Evolutionary conservation across 2,329 filamentous ascomycete genomes (phyloP), one percentile per base, ranked within the genome.

Genomic region (Trichoderma hamatum): DNA sequence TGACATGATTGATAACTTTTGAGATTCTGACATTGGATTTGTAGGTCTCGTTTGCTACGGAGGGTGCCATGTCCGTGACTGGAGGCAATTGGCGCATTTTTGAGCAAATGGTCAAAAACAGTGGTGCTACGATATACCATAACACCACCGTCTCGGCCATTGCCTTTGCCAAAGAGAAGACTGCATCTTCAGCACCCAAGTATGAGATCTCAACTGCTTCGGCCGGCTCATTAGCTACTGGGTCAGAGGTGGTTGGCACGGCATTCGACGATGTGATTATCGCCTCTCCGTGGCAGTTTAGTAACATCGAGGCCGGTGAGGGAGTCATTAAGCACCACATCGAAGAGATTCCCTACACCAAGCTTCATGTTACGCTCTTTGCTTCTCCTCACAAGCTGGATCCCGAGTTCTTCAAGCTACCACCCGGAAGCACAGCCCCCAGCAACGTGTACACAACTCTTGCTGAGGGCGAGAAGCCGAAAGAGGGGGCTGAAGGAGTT

Each of bases 51-150:
- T 93, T 98, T 89, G 92, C 94, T 2, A 92, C 94, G 0, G 90
- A 95, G 64, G 94, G 93, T 7, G 93, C 94, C 0, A 88, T 94
- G 77, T 84, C 91, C 21, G 86, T 98, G 1, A 80, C 87, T 16
- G 94, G 94, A 7, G 96, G 96, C 1, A 99, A 98, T 78, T 98
- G 94, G 94, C 89, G 88, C 74, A 97, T 99, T 67, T 99, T 99
- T 76, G 86, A 90, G n/a, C 82, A 85, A 55, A 96, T 97, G 91
- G 82, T 95, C 1, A 83, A 86, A 46, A 81, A 83, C 0, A 90
- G 92, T 1, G 81, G 84, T 3, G 89, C 92, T 0, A 79, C 82
- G 0, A 72, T 94, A 5, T 81, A 83, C 49, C 82, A 92, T 28
- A 91, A 94, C 74, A 92, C 90, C 0, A 84, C 87, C 0, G 90